phyloP scores from a whole-genome alignment of 257 asterid species.

The Plectranthus barbatus region DNA sequence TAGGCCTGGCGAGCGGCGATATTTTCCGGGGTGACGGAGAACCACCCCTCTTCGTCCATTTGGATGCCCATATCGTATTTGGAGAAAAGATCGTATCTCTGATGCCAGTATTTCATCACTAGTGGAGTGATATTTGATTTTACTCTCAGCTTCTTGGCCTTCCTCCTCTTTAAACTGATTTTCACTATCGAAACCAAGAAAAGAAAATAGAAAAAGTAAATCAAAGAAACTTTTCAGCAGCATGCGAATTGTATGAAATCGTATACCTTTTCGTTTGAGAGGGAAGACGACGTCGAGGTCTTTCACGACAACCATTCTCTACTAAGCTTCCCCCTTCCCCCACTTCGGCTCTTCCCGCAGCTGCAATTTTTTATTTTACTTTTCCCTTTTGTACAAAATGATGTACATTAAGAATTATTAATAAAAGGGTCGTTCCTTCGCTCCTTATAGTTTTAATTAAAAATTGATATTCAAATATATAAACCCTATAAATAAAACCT shows the following conservation, averaged over 20 bases:
- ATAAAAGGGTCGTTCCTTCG: no score
- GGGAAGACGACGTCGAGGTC: slow-evolving; percentile 1
- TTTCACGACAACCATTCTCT: slow-evolving; percentile 12
- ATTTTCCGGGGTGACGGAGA: slow-evolving; percentile 88
- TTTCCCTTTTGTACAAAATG: no score
- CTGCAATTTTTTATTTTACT: neutral
- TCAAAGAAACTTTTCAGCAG: neutral
- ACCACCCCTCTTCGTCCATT: slow-evolving; percentile 96
- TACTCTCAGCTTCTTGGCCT: slow-evolving; percentile 14
- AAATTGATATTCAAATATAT: no score
- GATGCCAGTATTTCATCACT: slow-evolving; percentile 71
- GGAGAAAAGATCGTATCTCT: slow-evolving; percentile 69
- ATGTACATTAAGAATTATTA: no score
- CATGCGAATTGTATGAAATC: neutral
- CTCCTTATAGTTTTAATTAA: no score
- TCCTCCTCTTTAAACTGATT: slow-evolving; percentile 25
- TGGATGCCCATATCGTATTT: slow-evolving; percentile 60
- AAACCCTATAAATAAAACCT: no score
- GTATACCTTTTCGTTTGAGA: slow-evolving; percentile 42
- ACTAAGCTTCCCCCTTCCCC: neutral
- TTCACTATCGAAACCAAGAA: slow-evolving; percentile 19
- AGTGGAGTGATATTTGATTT: slow-evolving; percentile 46
- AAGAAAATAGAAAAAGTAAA: neutral
- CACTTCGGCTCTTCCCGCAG: neutral
- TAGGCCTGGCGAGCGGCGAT: slow-evolving; percentile 71